A percentile compares a stretch with the other conserved stretches of the same genome.
Evolutionary conservation across 2,329 filamentous ascomycete genomes (phyloP).

Genomic region (Aspergillus candidus): DNA sequence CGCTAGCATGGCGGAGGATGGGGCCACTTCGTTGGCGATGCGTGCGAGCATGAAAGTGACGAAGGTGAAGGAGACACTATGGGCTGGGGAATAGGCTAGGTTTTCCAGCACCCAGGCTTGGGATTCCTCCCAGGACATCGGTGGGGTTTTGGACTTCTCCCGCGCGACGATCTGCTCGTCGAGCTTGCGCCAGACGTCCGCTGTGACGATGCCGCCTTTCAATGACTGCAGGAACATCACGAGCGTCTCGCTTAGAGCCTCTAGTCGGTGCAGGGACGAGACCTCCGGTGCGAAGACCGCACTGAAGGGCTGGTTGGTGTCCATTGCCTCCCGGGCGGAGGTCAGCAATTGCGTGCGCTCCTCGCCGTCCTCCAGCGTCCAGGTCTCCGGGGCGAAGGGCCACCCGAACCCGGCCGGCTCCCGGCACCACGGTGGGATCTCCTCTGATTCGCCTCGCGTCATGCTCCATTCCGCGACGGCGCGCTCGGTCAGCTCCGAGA

Average conservation of each 20-base stretch:
- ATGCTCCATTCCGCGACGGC: slow-evolving; percentile 59
- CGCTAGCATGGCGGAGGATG: slow-evolving; percentile 25
- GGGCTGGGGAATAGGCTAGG: slow-evolving; percentile 63
- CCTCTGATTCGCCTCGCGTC: slow-evolving; percentile 39
- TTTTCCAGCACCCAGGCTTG: slow-evolving; percentile 64
- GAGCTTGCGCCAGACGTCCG: slow-evolving; percentile 63
- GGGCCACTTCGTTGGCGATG: slow-evolving; percentile 51
- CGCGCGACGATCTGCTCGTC: slow-evolving; percentile 51
- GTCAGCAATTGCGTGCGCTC: slow-evolving; percentile 42
- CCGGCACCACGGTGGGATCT: slow-evolving; percentile 46
- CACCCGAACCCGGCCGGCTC: slow-evolving; percentile 45
- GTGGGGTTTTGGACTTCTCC: slow-evolving; percentile 45
- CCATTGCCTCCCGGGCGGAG: slow-evolving; percentile 59
- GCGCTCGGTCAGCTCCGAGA: slow-evolving; percentile 56
- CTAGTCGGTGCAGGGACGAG: slow-evolving; percentile 62
- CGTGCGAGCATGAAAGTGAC: slow-evolving; percentile 68
- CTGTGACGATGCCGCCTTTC: slow-evolving; percentile 71
- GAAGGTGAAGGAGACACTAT: slow-evolving; percentile 87
- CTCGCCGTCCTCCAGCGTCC: slow-evolving; percentile 37
- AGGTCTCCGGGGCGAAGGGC: slow-evolving; percentile 53
- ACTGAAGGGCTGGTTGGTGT: slow-evolving; percentile 59
- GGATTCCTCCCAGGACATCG: slow-evolving; percentile 48
- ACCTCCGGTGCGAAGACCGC: slow-evolving; percentile 59
- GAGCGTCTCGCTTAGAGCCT: slow-evolving; percentile 66
- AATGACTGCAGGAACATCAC: slow-evolving; percentile 69